A percentile compares a stretch with the other conserved stretches of the same genome.
Conservation (phyloP, 305 asterid species). For the Fraxinus xanthoxyloides region DNA sequence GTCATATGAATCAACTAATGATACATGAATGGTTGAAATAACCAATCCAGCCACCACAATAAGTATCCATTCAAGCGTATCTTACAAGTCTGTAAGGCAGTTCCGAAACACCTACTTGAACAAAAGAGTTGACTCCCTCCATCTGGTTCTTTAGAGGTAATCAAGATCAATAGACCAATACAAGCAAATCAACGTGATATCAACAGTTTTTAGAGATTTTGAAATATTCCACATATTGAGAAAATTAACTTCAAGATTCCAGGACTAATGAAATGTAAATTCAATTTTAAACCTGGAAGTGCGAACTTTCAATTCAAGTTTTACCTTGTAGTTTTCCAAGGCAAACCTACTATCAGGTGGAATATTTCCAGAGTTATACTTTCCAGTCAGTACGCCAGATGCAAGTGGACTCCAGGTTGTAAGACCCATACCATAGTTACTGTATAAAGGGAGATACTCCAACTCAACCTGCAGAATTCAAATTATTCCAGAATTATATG, state of each 20-base stretch:
- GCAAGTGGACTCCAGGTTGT: slow-evolving; percentile 99
- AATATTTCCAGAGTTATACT: slow-evolving; percentile 59
- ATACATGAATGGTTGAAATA: background rate
- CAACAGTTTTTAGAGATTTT: background rate
- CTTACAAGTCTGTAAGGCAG: background rate
- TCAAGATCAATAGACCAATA: background rate
- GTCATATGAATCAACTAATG: background rate
- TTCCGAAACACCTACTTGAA: background rate
- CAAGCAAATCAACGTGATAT: background rate
- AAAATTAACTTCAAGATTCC: background rate
- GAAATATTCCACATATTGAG: background rate
- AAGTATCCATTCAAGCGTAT: background rate
- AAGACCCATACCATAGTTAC: slow-evolving; percentile 84
- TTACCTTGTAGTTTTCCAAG: slow-evolving; percentile 93
- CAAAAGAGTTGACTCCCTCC: background rate
- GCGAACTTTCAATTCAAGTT: slow-evolving; percentile 1
- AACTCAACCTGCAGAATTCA: slow-evolving; percentile 69
- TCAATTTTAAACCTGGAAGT: background rate
- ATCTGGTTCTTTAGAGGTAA: background rate
- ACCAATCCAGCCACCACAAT: background rate
- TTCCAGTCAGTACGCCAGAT: slow-evolving; percentile 93
- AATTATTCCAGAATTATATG: slow-evolving; percentile 13
- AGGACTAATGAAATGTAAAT: background rate
- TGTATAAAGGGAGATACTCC: slow-evolving; percentile 81
- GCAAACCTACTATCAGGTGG: slow-evolving; percentile 91